Conservation (phyloP, 257 asterid genomes). For the Galeopsis tetrahit region DNA sequence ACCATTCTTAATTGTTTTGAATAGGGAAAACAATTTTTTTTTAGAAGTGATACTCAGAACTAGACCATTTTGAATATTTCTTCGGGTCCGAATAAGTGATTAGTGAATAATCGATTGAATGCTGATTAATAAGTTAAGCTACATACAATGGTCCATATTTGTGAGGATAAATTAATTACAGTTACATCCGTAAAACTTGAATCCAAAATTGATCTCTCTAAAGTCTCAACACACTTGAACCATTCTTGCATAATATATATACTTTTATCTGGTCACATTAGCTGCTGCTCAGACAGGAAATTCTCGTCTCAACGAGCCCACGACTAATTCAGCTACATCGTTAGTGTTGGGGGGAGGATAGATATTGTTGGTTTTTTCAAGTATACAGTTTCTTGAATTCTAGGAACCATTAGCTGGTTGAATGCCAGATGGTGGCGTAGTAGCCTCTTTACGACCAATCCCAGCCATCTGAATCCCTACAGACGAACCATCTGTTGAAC, state of each 20-base stretch:
- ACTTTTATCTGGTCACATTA: background rate
- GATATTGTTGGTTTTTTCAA: background rate
- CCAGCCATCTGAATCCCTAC: slow-evolving; percentile 53
- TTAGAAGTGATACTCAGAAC: no score
- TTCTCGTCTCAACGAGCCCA: background rate
- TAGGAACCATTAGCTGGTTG: slow-evolving; percentile 36
- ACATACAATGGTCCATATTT: background rate
- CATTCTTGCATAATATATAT: background rate
- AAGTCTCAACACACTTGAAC: background rate
- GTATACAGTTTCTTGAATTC: background rate
- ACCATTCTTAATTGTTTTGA: no score
- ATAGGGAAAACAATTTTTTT: no score
- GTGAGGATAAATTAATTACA: no score
- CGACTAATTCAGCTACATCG: background rate
- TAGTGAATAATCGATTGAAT: background rate
- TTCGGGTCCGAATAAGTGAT: no score
- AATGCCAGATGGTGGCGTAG: slow-evolving; percentile 27
- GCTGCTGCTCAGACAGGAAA: slow-evolving; percentile 4
- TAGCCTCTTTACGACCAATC: slow-evolving; percentile 43
- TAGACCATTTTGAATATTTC: no score
- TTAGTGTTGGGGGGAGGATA: background rate
- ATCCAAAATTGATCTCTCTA: background rate
- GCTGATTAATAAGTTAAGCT: background rate
- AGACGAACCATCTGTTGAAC: slow-evolving; percentile 45
- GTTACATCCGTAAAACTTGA: no score